Percentiles rank a stretch among this genome's conserved stretches.
Conservation (phyloP, 1,139 yeast species). For the Torulaspora globosa region DNA sequence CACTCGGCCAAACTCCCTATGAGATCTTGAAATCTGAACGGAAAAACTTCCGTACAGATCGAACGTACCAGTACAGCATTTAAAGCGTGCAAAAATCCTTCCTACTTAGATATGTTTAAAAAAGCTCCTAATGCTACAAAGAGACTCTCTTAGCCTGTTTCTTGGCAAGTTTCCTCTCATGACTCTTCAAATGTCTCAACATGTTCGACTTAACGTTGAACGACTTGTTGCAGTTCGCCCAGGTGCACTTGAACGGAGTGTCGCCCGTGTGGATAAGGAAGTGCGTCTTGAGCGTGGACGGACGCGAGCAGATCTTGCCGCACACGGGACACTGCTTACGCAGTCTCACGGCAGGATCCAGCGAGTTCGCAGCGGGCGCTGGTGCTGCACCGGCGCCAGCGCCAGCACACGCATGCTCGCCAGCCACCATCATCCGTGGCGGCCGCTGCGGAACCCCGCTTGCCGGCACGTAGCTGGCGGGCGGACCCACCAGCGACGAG, state of each 20-base stretch:
- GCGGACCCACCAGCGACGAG: slow-evolving; percentile 5
- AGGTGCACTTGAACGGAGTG: slow-evolving; percentile 72
- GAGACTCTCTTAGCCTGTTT: slow-evolving; percentile 3
- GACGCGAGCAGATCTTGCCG: slow-evolving; percentile 75
- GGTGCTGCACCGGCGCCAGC: background rate
- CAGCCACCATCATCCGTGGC: slow-evolving; percentile 3
- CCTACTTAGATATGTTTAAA: background rate
- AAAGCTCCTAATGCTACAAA: background rate
- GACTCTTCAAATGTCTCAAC: slow-evolving; percentile 71
- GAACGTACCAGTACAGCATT: too few species aligned
- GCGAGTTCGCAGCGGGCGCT: background rate
- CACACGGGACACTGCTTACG: slow-evolving; percentile 56
- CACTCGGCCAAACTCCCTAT: slow-evolving; percentile 19
- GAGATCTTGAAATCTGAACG: background rate
- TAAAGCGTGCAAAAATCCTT: too few species aligned
- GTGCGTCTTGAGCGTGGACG: slow-evolving; percentile 79
- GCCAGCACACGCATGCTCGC: background rate
- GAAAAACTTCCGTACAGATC: too few species aligned
- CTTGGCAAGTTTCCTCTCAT: slow-evolving; percentile 34
- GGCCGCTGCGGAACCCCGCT: slow-evolving; percentile 2
- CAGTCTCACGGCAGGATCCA: slow-evolving; percentile 14
- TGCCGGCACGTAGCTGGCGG: slow-evolving; percentile 4
- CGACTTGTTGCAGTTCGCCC: slow-evolving; percentile 64
- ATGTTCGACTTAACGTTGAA: slow-evolving; percentile 79
- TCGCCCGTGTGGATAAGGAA: slow-evolving; percentile 85